Conservation (phyloP, 768 basidiomycete genomes). For the Suillus weaverae region DNA sequence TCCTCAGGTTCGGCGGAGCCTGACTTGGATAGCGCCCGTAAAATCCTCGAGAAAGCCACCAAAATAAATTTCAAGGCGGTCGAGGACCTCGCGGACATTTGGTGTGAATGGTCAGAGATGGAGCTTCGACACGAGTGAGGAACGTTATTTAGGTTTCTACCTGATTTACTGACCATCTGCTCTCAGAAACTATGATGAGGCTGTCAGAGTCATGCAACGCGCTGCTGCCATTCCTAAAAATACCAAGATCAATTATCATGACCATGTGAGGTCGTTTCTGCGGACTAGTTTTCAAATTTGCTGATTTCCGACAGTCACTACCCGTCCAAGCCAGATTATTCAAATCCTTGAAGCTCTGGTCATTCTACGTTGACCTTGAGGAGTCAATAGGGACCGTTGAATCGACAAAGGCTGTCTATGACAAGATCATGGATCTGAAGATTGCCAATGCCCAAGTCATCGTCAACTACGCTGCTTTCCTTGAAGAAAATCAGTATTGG, state of each 20-base stretch:
- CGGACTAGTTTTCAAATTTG: constrained; percentile 13
- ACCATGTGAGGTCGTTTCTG: constrained; percentile 63
- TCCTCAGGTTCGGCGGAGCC: constrained; percentile 72
- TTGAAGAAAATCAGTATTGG: constrained; percentile 97
- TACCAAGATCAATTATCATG: constrained; percentile 88
- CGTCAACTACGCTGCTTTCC: constrained; percentile 94
- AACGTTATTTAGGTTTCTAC: background rate
- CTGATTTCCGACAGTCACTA: constrained; percentile 52
- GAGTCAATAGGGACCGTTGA: constrained; percentile 96
- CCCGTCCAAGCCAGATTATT: constrained; percentile 88
- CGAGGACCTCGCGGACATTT: constrained; percentile 95
- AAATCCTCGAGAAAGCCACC: constrained; percentile 90
- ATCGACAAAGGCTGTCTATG: constrained; percentile 88
- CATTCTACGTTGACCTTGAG: constrained; percentile 96
- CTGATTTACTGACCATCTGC: constrained; percentile 13
- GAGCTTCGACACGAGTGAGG: constrained; percentile 93
- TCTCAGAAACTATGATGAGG: constrained; percentile 93
- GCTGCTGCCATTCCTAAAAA: constrained; percentile 90
- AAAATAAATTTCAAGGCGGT: constrained; percentile 93
- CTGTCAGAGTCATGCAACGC: constrained; percentile 94
- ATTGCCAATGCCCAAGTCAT: constrained; percentile 99
- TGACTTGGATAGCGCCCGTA: constrained; percentile 83
- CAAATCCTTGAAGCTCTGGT: constrained; percentile 98
- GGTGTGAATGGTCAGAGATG: constrained; percentile 99
- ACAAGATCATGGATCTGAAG: constrained; percentile 93